These are phyloP conservation scores for Thalassiosira hispida DNA, from an alignment of 352 stramenopile species.

Conservation along the genomic window DNA sequence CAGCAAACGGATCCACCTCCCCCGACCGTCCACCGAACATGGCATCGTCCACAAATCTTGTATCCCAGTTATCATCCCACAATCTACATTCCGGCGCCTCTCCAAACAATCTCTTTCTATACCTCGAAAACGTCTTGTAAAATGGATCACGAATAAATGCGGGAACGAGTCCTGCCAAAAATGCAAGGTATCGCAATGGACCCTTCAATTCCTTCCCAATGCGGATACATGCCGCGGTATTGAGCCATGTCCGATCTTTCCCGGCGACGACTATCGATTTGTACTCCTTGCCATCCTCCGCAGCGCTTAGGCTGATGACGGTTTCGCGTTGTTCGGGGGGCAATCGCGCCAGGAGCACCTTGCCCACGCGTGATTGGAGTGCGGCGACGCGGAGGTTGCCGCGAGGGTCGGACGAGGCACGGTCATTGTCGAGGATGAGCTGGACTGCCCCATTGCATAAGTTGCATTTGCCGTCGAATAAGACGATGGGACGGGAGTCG, in stretches of 20 bases:
- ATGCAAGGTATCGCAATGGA: conserved; percentile 35
- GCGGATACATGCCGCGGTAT: conserved; percentile 34
- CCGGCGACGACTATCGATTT: conserved; percentile 53
- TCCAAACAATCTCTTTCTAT: conserved; percentile 48
- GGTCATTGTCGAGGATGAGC: conserved; percentile 48
- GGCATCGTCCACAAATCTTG: conserved; percentile 51
- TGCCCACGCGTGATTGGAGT: conserved; percentile 43
- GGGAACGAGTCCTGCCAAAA: conserved; percentile 31
- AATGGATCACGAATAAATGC: conserved; percentile 37
- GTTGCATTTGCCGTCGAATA: conserved; percentile 58
- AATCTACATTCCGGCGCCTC: conserved; percentile 41
- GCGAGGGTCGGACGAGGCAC: conserved; percentile 22
- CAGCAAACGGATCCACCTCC: conserved; percentile 38
- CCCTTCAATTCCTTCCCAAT: conserved; percentile 44
- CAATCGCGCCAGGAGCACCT: conserved; percentile 39
- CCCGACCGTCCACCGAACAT: conserved; percentile 24
- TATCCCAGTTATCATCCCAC: conserved; percentile 63
- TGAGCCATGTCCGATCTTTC: conserved; percentile 12
- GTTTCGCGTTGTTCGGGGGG: not conserved
- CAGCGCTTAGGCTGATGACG: not conserved
- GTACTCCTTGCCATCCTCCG: conserved; percentile 24
- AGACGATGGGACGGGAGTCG: conserved; percentile 48
- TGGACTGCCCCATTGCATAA: conserved; percentile 54
- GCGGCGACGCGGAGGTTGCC: conserved; percentile 56
- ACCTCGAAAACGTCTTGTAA: conserved; percentile 41